Evolutionary conservation across 257 asterid species (phyloP), one percentile per base, ranked within the genome.

Genomic region (Jasminum sambac): DNA sequence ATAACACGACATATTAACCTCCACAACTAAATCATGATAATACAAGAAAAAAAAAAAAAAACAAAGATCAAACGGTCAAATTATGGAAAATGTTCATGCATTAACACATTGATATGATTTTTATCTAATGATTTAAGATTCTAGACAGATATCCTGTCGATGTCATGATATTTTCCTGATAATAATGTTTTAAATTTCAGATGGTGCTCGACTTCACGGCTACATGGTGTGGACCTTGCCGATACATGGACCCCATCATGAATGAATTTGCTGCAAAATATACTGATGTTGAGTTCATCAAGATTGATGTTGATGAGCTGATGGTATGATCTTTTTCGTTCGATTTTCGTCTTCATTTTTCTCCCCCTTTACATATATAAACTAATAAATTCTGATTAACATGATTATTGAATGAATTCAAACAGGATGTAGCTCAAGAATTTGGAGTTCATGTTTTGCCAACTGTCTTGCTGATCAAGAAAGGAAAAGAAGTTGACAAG

Each of bases 171-270:
- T 30, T 30, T 30, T 30, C 1, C 4, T 30, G 36, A 30, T 30
- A 30, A 30, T 4, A 4, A 30, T 30, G 36, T 30, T 30, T 30
- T 30, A 4, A 30, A 30, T n/a, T 52, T 52, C 60, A 89, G 96
- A 78, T 90, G 78, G 96, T 90, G 60, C 39, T 89, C 16, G 80
- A 90, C 74, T 90, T 93, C 88, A 79, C 89, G 0, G 95, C 96
- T 8, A 23, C 89, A 19, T 89, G 97, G 97, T 89, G 95, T 19
- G 89, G 90, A 67, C 95, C 96, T 13, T 90, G 91, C 39, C 72
- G 79, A 69, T 41, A 5, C 60, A 84, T 90, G 64, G 82, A 71
- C 19, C 96, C 92, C 8, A 72, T 78, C 9, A 37, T 93, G 55
- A 70, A 80, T 0, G 95, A 82, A 55, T 80, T 90, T 41, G 86